Base-by-base conservation (phyloP, 139 green algal species). In the Haematococcus lacustris region DNA sequence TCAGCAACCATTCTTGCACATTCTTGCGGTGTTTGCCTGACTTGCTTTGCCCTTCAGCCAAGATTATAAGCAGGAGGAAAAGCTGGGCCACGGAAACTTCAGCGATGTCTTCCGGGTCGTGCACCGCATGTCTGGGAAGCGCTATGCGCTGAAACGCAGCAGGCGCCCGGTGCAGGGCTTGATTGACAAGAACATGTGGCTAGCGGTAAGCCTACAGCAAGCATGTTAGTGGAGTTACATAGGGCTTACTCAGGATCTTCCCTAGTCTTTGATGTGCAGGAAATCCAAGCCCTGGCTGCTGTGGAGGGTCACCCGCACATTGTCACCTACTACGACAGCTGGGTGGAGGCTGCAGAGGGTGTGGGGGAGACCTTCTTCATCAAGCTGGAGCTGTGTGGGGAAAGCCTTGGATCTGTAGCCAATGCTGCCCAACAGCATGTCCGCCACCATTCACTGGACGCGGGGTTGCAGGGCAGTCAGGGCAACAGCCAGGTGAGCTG, bases 71-170 rank as follows among this genome's bases (percentile, higher is more conserved):
- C 80, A 90, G 66, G 76, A 88, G 2, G 73, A 78, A 26, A 69
- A 87, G 51, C 66, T 96, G 37, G 91, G 91, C 25, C 75, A 83
- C 61, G 91, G 91, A 66, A 88, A 81, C 64, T 96, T 92, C 86
- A 87, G 79, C 77, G 82, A 80, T 7, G 94, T 98, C 26, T 91
- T 83, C 67, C 74, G 80, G 4, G 89, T 81, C 35, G 78, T 83
- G 37, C 78, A 91, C 73, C 81, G 91, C 37, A 66, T 97, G 7
- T 91, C 94, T 53, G 94, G 93, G 38, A 78, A 81, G 4, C 72
- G 85, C 53, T 98, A 97, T 70, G 94, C 94, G 0, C 65, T 98
- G 33, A 98, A 98, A 80, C 88, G 87, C 61, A 91, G 78, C 25
- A 68, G 67, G 38, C 73, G 64, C 32, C 82, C 84, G 33, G 74